These are phyloP conservation scores for Candida coleopterorum DNA, from an alignment of 805 yeast genomes.

Conservation along the genomic window DNA sequence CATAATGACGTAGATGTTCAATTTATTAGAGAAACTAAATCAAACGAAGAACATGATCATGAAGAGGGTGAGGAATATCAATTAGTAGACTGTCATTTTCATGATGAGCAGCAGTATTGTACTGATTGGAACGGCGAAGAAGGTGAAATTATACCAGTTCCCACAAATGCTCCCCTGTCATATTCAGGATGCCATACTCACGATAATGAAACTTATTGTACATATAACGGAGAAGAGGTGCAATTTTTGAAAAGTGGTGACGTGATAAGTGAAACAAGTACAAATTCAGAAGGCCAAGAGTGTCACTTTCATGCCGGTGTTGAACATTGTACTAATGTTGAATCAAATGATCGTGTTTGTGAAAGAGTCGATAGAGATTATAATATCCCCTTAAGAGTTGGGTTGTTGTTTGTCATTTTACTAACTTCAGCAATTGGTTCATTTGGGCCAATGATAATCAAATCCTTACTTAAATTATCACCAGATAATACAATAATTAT, in stretches of 20 bases:
- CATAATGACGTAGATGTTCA: slow-evolving; percentile 14
- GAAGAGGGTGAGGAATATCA: not conserved
- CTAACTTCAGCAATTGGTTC: slow-evolving; percentile 30
- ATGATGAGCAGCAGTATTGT: slow-evolving; percentile 16
- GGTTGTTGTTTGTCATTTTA: slow-evolving; percentile 30
- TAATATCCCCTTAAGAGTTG: slow-evolving; percentile 24
- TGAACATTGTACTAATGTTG: slow-evolving; percentile 20
- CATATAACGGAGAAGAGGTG: slow-evolving; percentile 14
- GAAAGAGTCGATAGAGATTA: slow-evolving; percentile 23
- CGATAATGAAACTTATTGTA: slow-evolving; percentile 15
- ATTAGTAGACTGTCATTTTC: slow-evolving; percentile 19
- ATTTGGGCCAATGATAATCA: slow-evolving; percentile 26
- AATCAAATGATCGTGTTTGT: slow-evolving; percentile 13
- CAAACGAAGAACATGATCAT: not conserved
- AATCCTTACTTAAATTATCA: slow-evolving; percentile 14
- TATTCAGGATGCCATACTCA: slow-evolving; percentile 20
- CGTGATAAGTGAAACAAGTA: not conserved
- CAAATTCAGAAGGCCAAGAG: slow-evolving; percentile 9
- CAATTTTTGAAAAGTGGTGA: slow-evolving; percentile 12
- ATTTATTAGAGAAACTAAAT: slow-evolving; percentile 8
- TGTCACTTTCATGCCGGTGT: slow-evolving; percentile 33
- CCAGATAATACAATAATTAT: slow-evolving; percentile 12
- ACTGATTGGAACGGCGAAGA: slow-evolving; percentile 18
- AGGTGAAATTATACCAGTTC: slow-evolving; percentile 19
- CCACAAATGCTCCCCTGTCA: slow-evolving; percentile 13